A percentile compares a stretch with the other conserved stretches of the same genome.
Conservation (phyloP, 2,329 filamentous ascomycete genomes). For the Didymella pomorum region DNA sequence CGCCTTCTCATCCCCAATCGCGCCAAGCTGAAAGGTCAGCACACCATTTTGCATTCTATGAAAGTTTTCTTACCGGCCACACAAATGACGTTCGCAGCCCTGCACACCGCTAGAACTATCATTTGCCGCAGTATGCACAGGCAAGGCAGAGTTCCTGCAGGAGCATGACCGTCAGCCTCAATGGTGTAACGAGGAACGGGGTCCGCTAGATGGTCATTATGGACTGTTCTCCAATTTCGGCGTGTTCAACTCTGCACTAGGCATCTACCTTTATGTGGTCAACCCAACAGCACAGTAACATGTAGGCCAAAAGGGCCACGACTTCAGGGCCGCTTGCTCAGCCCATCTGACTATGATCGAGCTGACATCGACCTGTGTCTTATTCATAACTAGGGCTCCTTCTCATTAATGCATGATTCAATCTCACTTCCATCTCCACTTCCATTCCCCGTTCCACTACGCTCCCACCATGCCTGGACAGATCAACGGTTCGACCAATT, state of each 20-base stretch:
- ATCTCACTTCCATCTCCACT: no score
- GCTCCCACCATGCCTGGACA: slow-evolving; percentile 3
- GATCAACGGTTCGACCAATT: background rate
- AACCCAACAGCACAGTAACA: background rate
- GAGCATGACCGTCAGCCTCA: slow-evolving; percentile 8
- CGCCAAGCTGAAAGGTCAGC: slow-evolving; percentile 5
- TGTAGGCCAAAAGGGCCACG: background rate
- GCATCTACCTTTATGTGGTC: background rate
- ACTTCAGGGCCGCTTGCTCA: background rate
- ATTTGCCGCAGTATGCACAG: background rate
- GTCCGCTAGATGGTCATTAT: background rate
- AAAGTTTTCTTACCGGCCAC: background rate
- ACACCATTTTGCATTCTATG: background rate
- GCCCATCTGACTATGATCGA: background rate
- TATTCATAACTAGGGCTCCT: background rate
- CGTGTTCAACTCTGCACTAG: background rate
- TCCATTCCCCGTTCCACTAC: background rate
- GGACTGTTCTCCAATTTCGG: background rate
- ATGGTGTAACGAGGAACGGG: slow-evolving; percentile 1
- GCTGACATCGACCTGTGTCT: background rate
- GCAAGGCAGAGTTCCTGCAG: background rate
- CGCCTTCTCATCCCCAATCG: background rate
- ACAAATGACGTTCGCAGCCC: background rate
- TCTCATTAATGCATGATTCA: background rate
- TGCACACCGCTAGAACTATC: background rate